Evolutionary conservation across 1,139 yeast genomes (phyloP).

Genomic region (Sporopachydermia cereana): DNA sequence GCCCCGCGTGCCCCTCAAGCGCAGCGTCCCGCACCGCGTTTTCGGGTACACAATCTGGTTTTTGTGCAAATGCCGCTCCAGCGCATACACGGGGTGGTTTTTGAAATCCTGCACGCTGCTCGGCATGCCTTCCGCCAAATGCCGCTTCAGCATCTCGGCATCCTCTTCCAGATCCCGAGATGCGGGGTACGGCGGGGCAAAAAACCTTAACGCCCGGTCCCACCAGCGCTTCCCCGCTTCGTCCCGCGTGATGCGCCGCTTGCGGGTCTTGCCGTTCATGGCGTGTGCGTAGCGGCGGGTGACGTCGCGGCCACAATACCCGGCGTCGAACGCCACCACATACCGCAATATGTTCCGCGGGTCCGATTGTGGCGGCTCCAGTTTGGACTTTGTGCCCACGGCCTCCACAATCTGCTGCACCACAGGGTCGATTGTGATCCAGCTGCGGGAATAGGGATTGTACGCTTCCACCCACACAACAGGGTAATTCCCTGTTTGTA

Average conservation of each 20-base stretch:
- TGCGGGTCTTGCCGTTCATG: slow-evolving; percentile 64
- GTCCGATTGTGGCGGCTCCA: slow-evolving; percentile 69
- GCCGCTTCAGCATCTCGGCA: slow-evolving; percentile 55
- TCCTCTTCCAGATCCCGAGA: slow-evolving; percentile 58
- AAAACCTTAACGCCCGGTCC: slow-evolving; percentile 28
- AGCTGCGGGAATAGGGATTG: slow-evolving; percentile 57
- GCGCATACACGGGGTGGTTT: slow-evolving; percentile 77
- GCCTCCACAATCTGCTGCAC: slow-evolving; percentile 55
- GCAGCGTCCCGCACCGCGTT: slow-evolving; percentile 59
- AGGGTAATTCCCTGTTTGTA: slow-evolving; percentile 39
- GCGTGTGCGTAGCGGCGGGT: slow-evolving; percentile 69
- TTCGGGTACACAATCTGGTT: slow-evolving; percentile 65
- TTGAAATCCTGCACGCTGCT: slow-evolving; percentile 70
- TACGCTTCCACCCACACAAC: slow-evolving; percentile 92
- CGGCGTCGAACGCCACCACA: slow-evolving; percentile 62
- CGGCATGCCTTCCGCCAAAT: slow-evolving; percentile 79
- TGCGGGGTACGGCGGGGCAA: slow-evolving; percentile 25
- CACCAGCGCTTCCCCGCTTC: slow-evolving; percentile 55
- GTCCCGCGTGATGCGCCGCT: slow-evolving; percentile 56
- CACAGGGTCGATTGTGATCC: slow-evolving; percentile 84
- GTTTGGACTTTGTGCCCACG: slow-evolving; percentile 45
- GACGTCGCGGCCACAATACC: slow-evolving; percentile 63
- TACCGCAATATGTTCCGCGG: slow-evolving; percentile 52
- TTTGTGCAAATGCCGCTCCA: slow-evolving; percentile 60
- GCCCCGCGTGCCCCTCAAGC: slow-evolving; percentile 20